These are phyloP conservation scores for Solanum chaucha DNA, from an alignment of 257 asterid species.

Conservation along the genomic window DNA sequence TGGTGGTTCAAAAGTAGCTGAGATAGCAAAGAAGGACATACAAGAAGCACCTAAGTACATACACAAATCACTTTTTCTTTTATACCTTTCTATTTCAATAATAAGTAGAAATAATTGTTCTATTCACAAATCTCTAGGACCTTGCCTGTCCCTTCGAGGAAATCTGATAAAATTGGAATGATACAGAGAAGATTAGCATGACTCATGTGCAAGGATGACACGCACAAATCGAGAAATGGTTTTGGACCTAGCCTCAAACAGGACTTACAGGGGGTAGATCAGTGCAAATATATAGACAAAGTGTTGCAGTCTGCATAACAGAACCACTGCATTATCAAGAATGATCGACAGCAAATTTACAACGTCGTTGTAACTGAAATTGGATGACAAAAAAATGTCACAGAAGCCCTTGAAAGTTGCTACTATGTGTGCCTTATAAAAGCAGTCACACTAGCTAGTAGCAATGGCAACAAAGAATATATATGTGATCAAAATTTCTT, in stretches of 20 bases:
- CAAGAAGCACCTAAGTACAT: background rate
- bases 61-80: background rate
- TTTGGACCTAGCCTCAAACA: background rate
- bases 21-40: background rate
- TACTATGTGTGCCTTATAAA: background rate
- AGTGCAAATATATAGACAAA: background rate
- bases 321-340: background rate
- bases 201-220: background rate
- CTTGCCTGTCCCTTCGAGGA: background rate
- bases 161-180: background rate
- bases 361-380: background rate
- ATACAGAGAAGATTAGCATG: background rate
- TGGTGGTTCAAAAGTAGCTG: background rate
- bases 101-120: background rate
- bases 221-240: background rate
- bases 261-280: background rate
- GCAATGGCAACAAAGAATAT: background rate
- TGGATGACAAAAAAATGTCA: background rate
- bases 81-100: background rate
- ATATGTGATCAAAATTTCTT: background rate
- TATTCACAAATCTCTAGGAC: background rate
- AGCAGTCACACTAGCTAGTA: background rate
- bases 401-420: background rate
- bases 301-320: background rate
- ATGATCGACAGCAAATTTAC: background rate